Base-by-base conservation (phyloP, 2,329 filamentous ascomycete genomes). In the Xenoacremonium recifei region DNA sequence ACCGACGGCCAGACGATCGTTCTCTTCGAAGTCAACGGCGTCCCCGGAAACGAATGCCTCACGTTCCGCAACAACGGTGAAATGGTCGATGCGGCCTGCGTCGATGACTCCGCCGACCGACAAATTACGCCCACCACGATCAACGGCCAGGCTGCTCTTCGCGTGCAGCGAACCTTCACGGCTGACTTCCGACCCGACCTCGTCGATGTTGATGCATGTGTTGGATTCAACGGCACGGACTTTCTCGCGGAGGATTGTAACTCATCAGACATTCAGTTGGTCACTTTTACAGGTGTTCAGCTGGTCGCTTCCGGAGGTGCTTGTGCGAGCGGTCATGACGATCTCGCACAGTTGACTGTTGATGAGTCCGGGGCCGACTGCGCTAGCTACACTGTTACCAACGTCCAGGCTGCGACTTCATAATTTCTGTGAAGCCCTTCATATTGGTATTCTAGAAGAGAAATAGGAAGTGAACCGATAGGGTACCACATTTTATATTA, bases 11-110 rank as follows among this genome's bases (percentile, higher is more conserved):
- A 48, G 19, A 50, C 48, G 1, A 21, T 50, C 13, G 45, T 49
- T 11, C 44, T 50, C 12, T 42, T 40, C 16, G 48, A 50, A 13
- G 39, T 44, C 32, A 40, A 40, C 13, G 48, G 48, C 15, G 37
- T 50, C 2, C 48, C 48, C 2, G 48, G 48, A 19, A 50, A 50
- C 29, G 48, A 49, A 30, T 50, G 48, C 17, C 35, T 50, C 2
- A 50, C 48, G 4, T 49, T 50, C 37, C 42, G 48, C 19, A 50
- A 50, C 37, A 50, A 50, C 25, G 45, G 48, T 5, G 48, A 50
- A 15, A 50, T 50, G 10, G 48, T 50, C 21, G 45, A 50, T n/a
- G 48, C 48, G 1, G 48, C 48, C 5, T 50, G 48, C 15, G 48
- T 49, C 21, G 46, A 48, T 31, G 37, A 40, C 9, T 45, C 48